Conservation (phyloP, 805 yeast genomes). For the Ogataea chonburiensis region DNA sequence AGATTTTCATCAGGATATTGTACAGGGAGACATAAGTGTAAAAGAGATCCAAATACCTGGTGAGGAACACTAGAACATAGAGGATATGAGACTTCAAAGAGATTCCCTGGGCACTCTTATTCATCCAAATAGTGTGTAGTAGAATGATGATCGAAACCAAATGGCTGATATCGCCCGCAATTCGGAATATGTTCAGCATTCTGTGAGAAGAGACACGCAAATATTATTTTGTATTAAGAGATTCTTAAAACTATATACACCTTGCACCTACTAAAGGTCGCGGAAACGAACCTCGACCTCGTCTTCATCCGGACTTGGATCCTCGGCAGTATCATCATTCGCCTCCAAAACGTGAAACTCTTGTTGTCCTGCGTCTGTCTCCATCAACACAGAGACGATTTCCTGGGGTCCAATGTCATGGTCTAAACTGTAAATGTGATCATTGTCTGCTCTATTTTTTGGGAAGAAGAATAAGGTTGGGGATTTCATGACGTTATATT, state of each 20-base stretch:
- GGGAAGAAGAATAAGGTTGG: slow-evolving; percentile 35
- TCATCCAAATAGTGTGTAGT: slow-evolving; percentile 62
- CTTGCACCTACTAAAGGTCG: slow-evolving; percentile 21
- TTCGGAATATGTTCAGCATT: slow-evolving; percentile 44
- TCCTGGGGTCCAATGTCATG: slow-evolving; percentile 28
- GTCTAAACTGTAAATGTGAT: slow-evolving; percentile 18
- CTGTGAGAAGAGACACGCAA: slow-evolving; percentile 9
- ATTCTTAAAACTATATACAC: no score
- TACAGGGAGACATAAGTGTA: slow-evolving; percentile 63
- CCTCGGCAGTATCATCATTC: slow-evolving; percentile 23
- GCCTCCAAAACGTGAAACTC: slow-evolving; percentile 28
- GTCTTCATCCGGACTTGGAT: slow-evolving; percentile 23
- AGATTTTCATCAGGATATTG: slow-evolving; percentile 76
- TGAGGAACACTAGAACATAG: slow-evolving; percentile 68
- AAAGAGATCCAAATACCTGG: slow-evolving; percentile 69
- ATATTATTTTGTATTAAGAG: no score
- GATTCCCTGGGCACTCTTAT: slow-evolving; percentile 74
- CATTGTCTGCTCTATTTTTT: slow-evolving; percentile 16
- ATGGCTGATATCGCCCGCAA: slow-evolving; percentile 72
- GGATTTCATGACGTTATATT: slow-evolving; percentile 29
- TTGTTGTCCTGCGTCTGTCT: slow-evolving; percentile 32
- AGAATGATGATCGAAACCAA: slow-evolving; percentile 74
- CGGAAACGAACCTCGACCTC: slow-evolving; percentile 22
- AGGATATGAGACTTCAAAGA: slow-evolving; percentile 85
- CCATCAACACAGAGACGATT: slow-evolving; percentile 30